A percentile compares a stretch with the other conserved stretches of the same genome.
phyloP scores from a whole-genome alignment of 108 stramenopile genomes.

The Skeletonema costatum region DNA sequence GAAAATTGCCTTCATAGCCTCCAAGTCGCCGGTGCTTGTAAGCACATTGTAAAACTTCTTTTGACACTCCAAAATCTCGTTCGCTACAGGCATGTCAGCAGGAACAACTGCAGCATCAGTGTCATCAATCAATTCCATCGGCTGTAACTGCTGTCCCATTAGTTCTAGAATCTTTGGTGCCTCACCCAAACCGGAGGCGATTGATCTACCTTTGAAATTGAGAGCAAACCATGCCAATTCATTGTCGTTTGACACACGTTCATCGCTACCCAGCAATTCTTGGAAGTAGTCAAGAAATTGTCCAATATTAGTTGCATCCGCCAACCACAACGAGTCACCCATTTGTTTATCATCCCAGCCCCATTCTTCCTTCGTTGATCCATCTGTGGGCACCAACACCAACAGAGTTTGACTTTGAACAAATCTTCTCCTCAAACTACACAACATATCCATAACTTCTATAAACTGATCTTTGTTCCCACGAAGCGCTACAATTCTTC shows the following conservation, averaged over 20 bases:
- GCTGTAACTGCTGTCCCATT: conserved; percentile 72
- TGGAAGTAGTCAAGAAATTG: conserved; percentile 66
- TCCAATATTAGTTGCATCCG: conserved; percentile 38
- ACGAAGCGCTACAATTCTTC: conserved; percentile 62
- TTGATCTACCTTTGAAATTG: conserved; percentile 69
- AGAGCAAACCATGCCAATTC: conserved; percentile 82
- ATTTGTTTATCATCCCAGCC: conserved; percentile 30
- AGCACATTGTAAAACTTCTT: conserved; percentile 65
- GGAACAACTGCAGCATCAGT: conserved; percentile 28
- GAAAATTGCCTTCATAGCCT: conserved; percentile 27
- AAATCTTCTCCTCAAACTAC: conserved; percentile 56
- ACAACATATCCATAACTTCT: conserved; percentile 37
- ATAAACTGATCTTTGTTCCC: conserved; percentile 53
- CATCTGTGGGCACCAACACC: conserved; percentile 66
- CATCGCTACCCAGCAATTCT: conserved; percentile 36
- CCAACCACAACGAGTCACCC: conserved; percentile 53
- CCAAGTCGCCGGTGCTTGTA: conserved; percentile 42
- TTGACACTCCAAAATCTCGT: conserved; percentile 41
- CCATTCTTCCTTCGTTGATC: conserved; percentile 51
- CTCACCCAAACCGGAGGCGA: conserved; percentile 72
- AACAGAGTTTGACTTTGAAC: conserved; percentile 61
- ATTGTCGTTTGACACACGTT: neutral
- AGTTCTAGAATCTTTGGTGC: conserved; percentile 62
- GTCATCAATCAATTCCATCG: conserved; percentile 61
- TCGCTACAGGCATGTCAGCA: conserved; percentile 7